These are phyloP conservation scores for Borealophlyctis nickersoniae DNA, from an alignment of 192 early-diverging fungal species.

Conservation along the genomic window DNA sequence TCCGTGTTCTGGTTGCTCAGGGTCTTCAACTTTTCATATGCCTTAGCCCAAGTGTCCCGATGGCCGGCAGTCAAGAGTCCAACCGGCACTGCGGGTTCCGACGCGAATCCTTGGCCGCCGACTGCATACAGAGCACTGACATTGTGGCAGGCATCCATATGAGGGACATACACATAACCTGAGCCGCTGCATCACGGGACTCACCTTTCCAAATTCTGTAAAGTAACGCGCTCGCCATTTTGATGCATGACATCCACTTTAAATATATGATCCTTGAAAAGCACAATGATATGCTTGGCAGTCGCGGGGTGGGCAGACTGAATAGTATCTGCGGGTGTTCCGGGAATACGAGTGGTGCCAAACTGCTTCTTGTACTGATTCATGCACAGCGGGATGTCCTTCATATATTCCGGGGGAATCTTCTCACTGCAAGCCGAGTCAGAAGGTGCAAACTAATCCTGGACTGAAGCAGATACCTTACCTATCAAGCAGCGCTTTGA, in stretches of 20 bases:
- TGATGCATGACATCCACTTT: slow-evolving; percentile 71
- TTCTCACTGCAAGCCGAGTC: slow-evolving; percentile 19
- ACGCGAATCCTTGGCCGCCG: slow-evolving; percentile 23
- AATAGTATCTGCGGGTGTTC: slow-evolving; percentile 64
- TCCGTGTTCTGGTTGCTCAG: slow-evolving; percentile 45
- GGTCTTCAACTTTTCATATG: slow-evolving; percentile 24
- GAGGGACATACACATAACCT: neutral
- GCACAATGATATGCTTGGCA: slow-evolving; percentile 78
- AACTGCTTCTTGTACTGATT: slow-evolving; percentile 89
- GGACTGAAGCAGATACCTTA: slow-evolving; percentile 7
- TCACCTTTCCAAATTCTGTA: slow-evolving; percentile 43
- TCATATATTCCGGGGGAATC: slow-evolving; percentile 48
- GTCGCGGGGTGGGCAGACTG: slow-evolving; percentile 67
- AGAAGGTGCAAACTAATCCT: neutral
- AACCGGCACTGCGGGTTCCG: slow-evolving; percentile 55
- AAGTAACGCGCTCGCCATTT: slow-evolving; percentile 62
- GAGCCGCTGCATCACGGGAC: neutral
- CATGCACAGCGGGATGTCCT: slow-evolving; percentile 81
- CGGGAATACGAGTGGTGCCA: slow-evolving; percentile 75
- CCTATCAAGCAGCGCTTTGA: slow-evolving; percentile 42
- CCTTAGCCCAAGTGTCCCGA: slow-evolving; percentile 82
- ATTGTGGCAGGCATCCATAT: neutral
- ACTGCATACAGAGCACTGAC: slow-evolving; percentile 27
- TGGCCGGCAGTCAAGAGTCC: slow-evolving; percentile 83
- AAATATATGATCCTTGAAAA: slow-evolving; percentile 83